Evolutionary conservation across 495 filamentous ascomycete species (phyloP), one percentile per base, ranked within the genome.

Genomic region (Talaromyces borbonicus): DNA sequence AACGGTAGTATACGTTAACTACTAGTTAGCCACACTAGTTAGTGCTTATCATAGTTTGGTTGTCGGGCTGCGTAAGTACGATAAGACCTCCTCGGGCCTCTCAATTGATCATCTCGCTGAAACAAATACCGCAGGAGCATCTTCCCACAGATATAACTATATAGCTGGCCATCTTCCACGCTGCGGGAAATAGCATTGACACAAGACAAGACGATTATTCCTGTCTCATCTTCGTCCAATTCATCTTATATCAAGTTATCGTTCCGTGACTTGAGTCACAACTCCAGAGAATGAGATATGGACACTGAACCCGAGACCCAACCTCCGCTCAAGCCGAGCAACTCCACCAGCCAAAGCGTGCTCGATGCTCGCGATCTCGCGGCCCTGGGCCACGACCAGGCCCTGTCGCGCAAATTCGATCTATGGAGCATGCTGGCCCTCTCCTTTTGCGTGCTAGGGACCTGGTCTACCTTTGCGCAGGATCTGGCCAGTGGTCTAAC

Each of bases 291-390:
- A 46, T 46, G 43, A 46, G 42, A 29, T 8, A 41, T 41, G 38
- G 38, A 41, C 38, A 67, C 63, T 58, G 65, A 68, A 50, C 20
- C 53, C 49, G 60, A 65, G 56, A 43, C 51, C 24, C 56, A 64
- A n/a, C 36, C 48, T 12, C 48, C 55, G 18, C 33, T 62, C 42
- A 67, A 67, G 52, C 62, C 61, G 36, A 52, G 43, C 30, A n/a
- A 53, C 6, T 56, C 53, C 44, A 38, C 44, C 49, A 64, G 65
- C 31, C 56, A 64, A 50, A 56, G 53, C 36, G 56, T 60, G 37
- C 62, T 63, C 40, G 71, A 75, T 63, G 72, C 70, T 15, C 53
- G 57, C 48, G 72, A 74, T 37, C 61, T 75, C 46, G 72, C 69
- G 1, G 65, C 60, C 5, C 54, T 75, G 46, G 72, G 72, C 32